Evolutionary conservation across 129 eudicot species (phyloP), one percentile per base, ranked within the genome.

Genomic region (Lactuca saligna): DNA sequence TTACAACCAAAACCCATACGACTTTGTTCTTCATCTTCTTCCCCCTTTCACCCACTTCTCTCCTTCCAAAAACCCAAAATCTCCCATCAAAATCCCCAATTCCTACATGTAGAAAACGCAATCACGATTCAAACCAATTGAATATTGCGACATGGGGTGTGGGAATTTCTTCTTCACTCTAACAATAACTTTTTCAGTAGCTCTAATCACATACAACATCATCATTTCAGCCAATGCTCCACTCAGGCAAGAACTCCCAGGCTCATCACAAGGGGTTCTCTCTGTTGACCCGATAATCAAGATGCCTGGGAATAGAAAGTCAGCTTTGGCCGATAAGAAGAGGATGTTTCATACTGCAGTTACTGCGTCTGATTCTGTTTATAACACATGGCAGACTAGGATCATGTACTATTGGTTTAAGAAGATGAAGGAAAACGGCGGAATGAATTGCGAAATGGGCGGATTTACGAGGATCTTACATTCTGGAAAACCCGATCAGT

Each of bases 401-500:
- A 78, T 94, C 16, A 90, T 90, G 99, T 94, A 90, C 51, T 94
- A 94, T 66, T 94, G 99, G 99, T 94, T 94, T 54, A 85, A 90
- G 83, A 85, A 87, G 70, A 83, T 83, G 75, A 84, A 83, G 66
- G 41, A 48, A 34, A 80, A 75, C 14, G 73, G 66, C 11, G 83
- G 63, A 7, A 68, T 72, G 3, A 55, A 58, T 48, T 89, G 91
- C 63, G 99, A 94, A 39, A 94, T 94, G 99, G 99, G 99, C 68
- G 99, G 99, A 20, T 94, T 94, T 72, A 94, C 99, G 5, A 79
- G 99, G 77, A 83, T 94, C 76, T 78, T 94, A 87, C 99, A 94
- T 79, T 87, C 96, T 57, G 99, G 99, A 11, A 68, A 83, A 20
- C 33, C 83, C 25, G 99, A 94, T 71, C 46, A 68, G 55, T 86